These are phyloP conservation scores for Ophiocordyceps camponoti-saundersi DNA, from an alignment of 2,329 filamentous ascomycete species.

Conservation along the genomic window DNA sequence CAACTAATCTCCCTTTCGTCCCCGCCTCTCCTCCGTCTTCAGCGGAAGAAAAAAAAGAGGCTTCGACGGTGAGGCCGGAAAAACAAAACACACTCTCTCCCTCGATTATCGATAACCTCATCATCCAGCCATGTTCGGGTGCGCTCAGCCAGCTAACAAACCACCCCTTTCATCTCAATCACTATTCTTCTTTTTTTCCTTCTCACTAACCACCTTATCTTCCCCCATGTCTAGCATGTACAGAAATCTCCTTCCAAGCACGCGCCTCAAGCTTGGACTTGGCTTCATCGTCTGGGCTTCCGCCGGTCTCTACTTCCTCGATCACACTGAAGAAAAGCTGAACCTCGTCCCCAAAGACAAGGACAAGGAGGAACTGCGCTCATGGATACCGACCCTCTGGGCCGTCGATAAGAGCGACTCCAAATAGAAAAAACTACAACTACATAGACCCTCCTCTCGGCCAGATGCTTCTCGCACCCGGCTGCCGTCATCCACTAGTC, in stretches of 20 bases:
- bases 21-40: too few species aligned
- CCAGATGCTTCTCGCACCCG: too few species aligned
- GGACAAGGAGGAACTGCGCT: slow-evolving; percentile 51
- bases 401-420: slow-evolving; percentile 28
- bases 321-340: slow-evolving; percentile 55
- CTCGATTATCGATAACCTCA: not conserved
- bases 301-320: slow-evolving; percentile 55
- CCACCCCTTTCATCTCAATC: not conserved
- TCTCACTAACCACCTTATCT: not conserved
- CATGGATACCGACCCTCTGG: slow-evolving; percentile 43
- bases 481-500: not conserved
- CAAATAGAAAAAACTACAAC: not conserved
- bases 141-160: too few species aligned
- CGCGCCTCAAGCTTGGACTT: slow-evolving; percentile 54
- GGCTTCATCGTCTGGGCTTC: slow-evolving; percentile 63
- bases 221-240: slow-evolving; percentile 36
- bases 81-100: not conserved
- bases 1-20: too few species aligned
- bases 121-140: not conserved
- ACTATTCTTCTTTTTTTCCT: not conserved
- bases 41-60: too few species aligned
- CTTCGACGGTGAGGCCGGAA: too few species aligned
- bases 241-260: slow-evolving; percentile 51
- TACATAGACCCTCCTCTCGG: too few species aligned
- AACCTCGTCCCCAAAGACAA: slow-evolving; percentile 56